Evolutionary conservation across 768 basidiomycete genomes (phyloP).

Genomic region (Lactarius indigo): DNA sequence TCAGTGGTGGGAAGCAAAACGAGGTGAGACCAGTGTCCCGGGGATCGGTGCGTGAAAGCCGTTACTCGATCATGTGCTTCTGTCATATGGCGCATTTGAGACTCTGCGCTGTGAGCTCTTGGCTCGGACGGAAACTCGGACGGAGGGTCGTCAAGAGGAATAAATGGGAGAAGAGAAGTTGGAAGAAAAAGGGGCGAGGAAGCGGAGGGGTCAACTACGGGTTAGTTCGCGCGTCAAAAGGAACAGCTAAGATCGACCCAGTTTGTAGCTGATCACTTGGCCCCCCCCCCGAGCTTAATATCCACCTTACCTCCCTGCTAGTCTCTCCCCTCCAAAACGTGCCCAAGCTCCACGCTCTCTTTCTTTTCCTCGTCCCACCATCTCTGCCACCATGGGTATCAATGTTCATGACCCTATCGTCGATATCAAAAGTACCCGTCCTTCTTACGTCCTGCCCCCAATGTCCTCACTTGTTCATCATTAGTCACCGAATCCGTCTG

Average conservation of each 20-base stretch:
- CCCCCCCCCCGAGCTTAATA: background rate
- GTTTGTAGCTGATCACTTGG: background rate
- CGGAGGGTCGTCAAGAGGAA: background rate
- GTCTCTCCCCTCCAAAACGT: background rate
- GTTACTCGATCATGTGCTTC: background rate
- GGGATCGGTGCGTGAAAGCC: background rate
- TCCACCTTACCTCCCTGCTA: background rate
- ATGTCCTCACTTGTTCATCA: background rate
- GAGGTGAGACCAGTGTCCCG: background rate
- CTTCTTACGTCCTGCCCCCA: too few species aligned
- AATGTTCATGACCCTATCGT: constrained; percentile 22
- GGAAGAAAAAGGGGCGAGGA: background rate
- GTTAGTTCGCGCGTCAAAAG: background rate
- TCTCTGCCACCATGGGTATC: constrained; percentile 16
- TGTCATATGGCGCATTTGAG: background rate
- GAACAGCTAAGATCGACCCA: background rate
- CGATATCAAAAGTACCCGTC: constrained; percentile 20
- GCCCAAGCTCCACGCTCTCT: background rate
- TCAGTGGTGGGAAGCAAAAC: background rate
- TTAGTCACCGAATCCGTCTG: constrained; percentile 30
- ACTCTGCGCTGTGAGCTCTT: background rate
- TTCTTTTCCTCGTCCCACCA: background rate
- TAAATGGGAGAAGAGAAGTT: background rate
- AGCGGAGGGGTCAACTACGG: background rate
- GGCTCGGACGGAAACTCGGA: background rate